Conservation (phyloP, 2,329 filamentous ascomycete species). For the Clarireedia paspali region DNA sequence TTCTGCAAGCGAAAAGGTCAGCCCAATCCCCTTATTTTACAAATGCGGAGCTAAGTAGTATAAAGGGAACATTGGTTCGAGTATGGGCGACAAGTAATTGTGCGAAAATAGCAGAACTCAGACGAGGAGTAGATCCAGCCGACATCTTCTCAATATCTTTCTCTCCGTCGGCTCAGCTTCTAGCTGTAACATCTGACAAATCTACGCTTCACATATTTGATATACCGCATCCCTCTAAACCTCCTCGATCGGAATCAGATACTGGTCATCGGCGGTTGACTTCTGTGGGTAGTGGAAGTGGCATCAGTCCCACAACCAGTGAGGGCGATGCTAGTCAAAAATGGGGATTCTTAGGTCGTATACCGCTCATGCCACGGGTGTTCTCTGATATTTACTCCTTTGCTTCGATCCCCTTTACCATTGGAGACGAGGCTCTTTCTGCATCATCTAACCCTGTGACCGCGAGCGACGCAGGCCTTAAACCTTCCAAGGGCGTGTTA, state of each 20-base stretch:
- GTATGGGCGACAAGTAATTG: constrained; percentile 76
- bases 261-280: constrained; percentile 27
- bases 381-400: constrained; percentile 90
- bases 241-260: constrained; percentile 28
- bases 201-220: constrained; percentile 94
- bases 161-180: constrained; percentile 68
- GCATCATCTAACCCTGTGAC: constrained; percentile 45
- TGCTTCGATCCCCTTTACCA: constrained; percentile 71
- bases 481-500: constrained; percentile 73
- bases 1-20: constrained; percentile 76
- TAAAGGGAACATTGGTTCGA: constrained; percentile 77
- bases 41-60: constrained; percentile 1
- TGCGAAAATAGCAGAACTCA: constrained; percentile 73
- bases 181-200: constrained; percentile 95
- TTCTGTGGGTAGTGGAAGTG: constrained; percentile 22
- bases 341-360: constrained; percentile 77
- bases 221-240: constrained; percentile 51
- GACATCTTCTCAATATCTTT: constrained; percentile 83
- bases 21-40: constrained; percentile 8
- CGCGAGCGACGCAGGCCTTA: constrained; percentile 32
- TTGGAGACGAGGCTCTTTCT: constrained; percentile 66
- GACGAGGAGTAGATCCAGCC: constrained; percentile 82
- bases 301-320: constrained; percentile 26
- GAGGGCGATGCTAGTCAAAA: constrained; percentile 56
- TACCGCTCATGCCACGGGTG: constrained; percentile 76